Evolutionary conservation across 1,139 yeast species (phyloP).

Genomic region (Candida pseudoviswanathii): DNA sequence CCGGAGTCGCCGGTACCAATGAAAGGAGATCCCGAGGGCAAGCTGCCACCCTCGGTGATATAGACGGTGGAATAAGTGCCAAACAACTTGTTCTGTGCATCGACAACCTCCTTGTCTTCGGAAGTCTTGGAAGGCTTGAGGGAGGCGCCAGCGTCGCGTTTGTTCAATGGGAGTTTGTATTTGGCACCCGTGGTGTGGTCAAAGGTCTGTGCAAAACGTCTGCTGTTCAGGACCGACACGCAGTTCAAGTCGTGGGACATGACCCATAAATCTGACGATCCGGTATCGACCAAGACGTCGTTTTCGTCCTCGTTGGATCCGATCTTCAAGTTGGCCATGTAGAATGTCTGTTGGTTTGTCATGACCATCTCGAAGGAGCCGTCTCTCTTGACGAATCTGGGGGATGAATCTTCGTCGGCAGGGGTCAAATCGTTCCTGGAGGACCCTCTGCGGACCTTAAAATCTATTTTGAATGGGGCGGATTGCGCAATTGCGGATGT

Average conservation of each 20-base stretch:
- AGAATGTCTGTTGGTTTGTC: slow-evolving; percentile 48
- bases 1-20: slow-evolving; percentile 8
- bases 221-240: slow-evolving; percentile 10
- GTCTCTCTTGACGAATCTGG: slow-evolving; percentile 34
- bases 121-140: background rate
- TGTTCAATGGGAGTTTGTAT: slow-evolving; percentile 5
- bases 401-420: slow-evolving; percentile 14
- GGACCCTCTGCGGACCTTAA: slow-evolving; percentile 30
- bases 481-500: slow-evolving; percentile 3
- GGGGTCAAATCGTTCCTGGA: slow-evolving; percentile 20
- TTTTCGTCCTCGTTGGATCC: slow-evolving; percentile 36
- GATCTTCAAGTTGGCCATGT: slow-evolving; percentile 42
- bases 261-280: slow-evolving; percentile 51
- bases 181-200: slow-evolving; percentile 10
- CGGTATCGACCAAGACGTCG: slow-evolving; percentile 45
- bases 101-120: background rate
- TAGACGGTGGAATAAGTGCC: slow-evolving; percentile 9
- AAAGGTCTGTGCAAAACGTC: slow-evolving; percentile 5
- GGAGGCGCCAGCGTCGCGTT: slow-evolving; percentile 1
- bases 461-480: slow-evolving; percentile 23
- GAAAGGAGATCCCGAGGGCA: slow-evolving; percentile 6
- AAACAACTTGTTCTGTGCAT: slow-evolving; percentile 5
- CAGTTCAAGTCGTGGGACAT: slow-evolving; percentile 38
- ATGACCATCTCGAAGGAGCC: slow-evolving; percentile 43
- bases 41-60: slow-evolving; percentile 9